Evolutionary conservation across 1,139 yeast species (phyloP), one percentile per base, ranked within the genome.

Genomic region (Yamadazyma epiphylla): DNA sequence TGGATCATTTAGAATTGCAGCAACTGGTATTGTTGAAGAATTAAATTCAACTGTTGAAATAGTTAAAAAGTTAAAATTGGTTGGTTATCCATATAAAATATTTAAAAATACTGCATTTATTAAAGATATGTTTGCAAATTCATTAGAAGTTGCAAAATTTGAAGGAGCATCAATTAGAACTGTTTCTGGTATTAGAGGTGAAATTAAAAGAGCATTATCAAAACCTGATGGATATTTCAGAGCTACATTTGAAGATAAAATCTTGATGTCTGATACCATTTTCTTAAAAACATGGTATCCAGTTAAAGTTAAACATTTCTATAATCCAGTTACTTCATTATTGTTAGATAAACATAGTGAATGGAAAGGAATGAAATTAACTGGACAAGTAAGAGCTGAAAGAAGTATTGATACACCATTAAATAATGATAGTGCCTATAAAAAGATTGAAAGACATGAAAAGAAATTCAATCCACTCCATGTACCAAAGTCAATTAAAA

Each of bases 161-260:
- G 98, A 94, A 64, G 99, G 99, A 35, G 98, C 98, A 0, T 81
- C 89, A 25, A 86, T 94, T 50, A 81, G 89, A 57, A 91, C 98
- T 0, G 98, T 94, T 5, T 86, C 96, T 3, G 98, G 99, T 35
- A 87, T 94, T 37, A 70, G 98, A 48, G 99, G 99, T 55, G 98
- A 94, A 58, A 89, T 94, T 46, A 94, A 94, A 55, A 74, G 96
- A 44, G 98, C 97, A 0, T 67, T 94, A 40, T 76, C 95, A 5
- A 84, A 84, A 45, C 96, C 97, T 0, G 97, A 89, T 37, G 99
- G 99, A n/a, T 81, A 85, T 55, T 94, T 75, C 67, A 77, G 99
- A 55, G 98, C 98, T n/a, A 81, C 97, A 1, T 94, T 94, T 58
- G 99, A 94, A 58, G 99, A 94, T 55, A 91, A 89, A 61, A 76